A percentile compares a stretch with the other conserved stretches of the same genome.
Evolutionary conservation across 2,329 filamentous ascomycete genomes (phyloP).

Genomic region (Fusarium citri): DNA sequence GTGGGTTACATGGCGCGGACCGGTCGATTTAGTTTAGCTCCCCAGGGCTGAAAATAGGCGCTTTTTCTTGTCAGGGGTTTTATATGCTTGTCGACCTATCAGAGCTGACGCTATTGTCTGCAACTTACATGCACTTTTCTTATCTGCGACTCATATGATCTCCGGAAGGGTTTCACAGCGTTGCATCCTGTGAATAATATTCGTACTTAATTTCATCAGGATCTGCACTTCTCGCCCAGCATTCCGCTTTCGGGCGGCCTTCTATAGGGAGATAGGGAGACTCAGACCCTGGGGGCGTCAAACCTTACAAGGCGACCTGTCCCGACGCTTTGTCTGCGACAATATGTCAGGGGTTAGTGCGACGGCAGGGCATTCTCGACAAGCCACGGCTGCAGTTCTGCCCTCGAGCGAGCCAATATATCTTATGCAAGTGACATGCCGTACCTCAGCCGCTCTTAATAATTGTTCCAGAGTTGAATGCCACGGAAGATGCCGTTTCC

Average conservation of each 20-base stretch:
- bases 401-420: conserved; percentile 15
- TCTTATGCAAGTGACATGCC: conserved; percentile 15
- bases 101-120: conserved; percentile 7
- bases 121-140: conserved; percentile 2
- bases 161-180: conserved; percentile 13
- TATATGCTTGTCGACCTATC: neutral
- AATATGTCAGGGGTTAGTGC: conserved; percentile 17
- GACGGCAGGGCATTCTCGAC: neutral
- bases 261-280: neutral
- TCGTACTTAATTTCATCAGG: neutral
- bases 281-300: conserved; percentile 6
- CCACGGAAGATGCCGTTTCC: conserved; percentile 15
- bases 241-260: conserved; percentile 23
- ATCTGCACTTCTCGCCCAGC: conserved; percentile 14
- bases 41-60: conserved; percentile 38
- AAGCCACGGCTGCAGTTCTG: conserved; percentile 28
- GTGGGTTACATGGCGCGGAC: conserved; percentile 24
- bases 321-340: neutral
- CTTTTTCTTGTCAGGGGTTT: conserved; percentile 16
- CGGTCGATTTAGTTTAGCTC: conserved; percentile 17
- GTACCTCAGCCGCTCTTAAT: conserved; percentile 20
- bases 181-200: neutral
- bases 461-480: conserved; percentile 7
- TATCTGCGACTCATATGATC: conserved; percentile 8
- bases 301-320: conserved; percentile 23